phyloP scores from a whole-genome alignment of 2,329 filamentous ascomycete species.

The Drechslerella coelobrocha region DNA sequence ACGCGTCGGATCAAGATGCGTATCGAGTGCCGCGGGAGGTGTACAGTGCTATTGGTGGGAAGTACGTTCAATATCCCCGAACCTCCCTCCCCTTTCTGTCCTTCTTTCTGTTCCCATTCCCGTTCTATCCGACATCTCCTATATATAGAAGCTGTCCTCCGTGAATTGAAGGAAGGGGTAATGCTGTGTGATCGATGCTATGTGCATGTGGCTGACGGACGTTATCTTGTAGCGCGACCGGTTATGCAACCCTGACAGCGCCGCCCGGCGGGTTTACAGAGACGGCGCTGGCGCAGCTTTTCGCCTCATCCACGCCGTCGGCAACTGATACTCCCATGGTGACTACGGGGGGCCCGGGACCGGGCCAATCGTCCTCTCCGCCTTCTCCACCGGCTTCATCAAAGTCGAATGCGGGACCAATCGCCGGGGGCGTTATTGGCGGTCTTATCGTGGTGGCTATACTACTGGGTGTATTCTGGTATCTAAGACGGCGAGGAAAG shows the following conservation, averaged over 20 bases:
- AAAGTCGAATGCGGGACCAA: constrained; percentile 14
- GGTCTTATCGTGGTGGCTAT: background rate
- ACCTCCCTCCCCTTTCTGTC: too few species aligned
- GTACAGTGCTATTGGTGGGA: constrained; percentile 19
- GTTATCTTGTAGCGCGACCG: constrained; percentile 19
- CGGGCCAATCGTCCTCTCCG: too few species aligned
- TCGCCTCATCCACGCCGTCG: constrained; percentile 21
- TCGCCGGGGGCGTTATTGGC: constrained; percentile 18
- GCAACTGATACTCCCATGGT: too few species aligned
- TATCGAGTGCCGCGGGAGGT: constrained; percentile 22
- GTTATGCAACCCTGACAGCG: constrained; percentile 26
- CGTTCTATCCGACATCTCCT: too few species aligned
- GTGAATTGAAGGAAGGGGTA: too few species aligned
- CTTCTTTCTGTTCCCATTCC: too few species aligned
- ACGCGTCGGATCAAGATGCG: background rate
- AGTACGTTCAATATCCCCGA: constrained; percentile 23
- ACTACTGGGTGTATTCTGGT: background rate
- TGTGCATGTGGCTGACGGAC: too few species aligned
- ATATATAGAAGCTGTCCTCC: too few species aligned
- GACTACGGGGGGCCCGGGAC: too few species aligned
- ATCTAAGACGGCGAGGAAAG: background rate
- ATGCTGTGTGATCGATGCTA: too few species aligned
- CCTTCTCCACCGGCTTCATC: background rate
- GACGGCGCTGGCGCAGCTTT: constrained; percentile 22
- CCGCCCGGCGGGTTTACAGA: constrained; percentile 22